Percentiles rank a stretch among this genome's conserved stretches.
Evolutionary conservation across 257 asterid species (phyloP).

Genomic region (Solanum gracilifrons): DNA sequence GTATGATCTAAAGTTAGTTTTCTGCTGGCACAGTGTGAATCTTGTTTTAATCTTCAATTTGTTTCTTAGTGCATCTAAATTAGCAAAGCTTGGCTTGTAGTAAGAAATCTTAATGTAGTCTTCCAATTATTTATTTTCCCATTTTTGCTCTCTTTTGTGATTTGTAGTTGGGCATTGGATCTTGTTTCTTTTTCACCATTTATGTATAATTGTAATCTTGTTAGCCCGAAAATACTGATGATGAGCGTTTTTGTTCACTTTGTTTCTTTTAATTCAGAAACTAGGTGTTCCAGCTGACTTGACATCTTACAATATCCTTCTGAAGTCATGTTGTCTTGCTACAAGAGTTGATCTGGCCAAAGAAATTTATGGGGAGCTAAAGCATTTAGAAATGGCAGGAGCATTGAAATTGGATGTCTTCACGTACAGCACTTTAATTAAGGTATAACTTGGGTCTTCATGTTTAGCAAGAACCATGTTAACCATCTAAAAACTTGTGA

Average conservation of each 20-base stretch:
- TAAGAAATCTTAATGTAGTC: neutral
- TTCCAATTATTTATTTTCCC: neutral
- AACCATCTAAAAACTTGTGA: neutral
- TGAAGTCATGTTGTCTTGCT: slow-evolving; percentile 82
- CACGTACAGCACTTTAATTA: slow-evolving; percentile 89
- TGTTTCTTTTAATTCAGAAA: slow-evolving; percentile 28
- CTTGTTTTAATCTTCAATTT: neutral
- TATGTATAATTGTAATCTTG: neutral
- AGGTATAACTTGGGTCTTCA: slow-evolving; percentile 33
- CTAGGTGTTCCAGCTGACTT: slow-evolving; percentile 61
- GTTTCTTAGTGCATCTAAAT: neutral
- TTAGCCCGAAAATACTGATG: neutral
- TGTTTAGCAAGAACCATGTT: neutral
- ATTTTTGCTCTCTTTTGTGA: neutral
- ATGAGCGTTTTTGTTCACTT: neutral
- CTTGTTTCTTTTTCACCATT: neutral
- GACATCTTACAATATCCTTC: slow-evolving; percentile 72
- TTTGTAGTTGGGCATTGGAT: neutral
- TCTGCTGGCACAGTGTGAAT: neutral
- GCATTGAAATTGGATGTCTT: slow-evolving; percentile 67
- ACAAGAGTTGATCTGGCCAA: slow-evolving; percentile 73
- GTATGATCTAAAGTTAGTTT: neutral
- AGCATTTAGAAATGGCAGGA: slow-evolving; percentile 50
- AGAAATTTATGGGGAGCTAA: slow-evolving; percentile 54
- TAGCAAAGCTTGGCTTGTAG: neutral